A percentile compares a stretch with the other conserved stretches of the same genome.
phyloP scores from a whole-genome alignment of 2,329 filamentous ascomycete genomes.

The Fusarium sp. region DNA sequence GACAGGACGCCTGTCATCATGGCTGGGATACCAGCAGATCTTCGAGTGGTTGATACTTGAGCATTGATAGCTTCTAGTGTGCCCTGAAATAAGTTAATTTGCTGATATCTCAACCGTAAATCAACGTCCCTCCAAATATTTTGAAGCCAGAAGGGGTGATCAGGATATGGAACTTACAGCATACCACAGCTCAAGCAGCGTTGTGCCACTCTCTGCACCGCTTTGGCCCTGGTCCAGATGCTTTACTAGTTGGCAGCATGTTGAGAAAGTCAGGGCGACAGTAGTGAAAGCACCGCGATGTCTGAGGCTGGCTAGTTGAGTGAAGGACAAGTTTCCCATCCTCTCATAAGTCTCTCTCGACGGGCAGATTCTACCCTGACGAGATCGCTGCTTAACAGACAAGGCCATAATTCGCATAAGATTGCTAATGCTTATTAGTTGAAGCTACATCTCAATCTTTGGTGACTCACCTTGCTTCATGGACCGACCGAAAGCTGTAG shows the following conservation, averaged over 20 bases:
- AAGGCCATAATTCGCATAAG: constrained; percentile 74
- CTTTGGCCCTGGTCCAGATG: constrained; percentile 56
- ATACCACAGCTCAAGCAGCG: constrained; percentile 78
- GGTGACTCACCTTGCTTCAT: constrained; percentile 81
- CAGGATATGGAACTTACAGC: constrained; percentile 58
- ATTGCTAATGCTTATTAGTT: constrained; percentile 65
- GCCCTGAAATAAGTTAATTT: constrained; percentile 57
- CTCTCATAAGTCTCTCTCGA: constrained; percentile 68
- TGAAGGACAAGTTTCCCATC: constrained; percentile 82
- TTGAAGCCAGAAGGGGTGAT: no score
- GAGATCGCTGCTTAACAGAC: constrained; percentile 64
- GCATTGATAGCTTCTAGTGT: constrained; percentile 78
- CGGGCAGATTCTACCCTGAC: constrained; percentile 61
- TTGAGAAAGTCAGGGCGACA: constrained; percentile 87
- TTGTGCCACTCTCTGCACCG: constrained; percentile 49
- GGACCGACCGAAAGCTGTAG: constrained; percentile 94
- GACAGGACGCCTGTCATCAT: constrained; percentile 85
- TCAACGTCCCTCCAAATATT: background rate
- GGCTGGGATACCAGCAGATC: constrained; percentile 92
- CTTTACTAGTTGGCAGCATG: constrained; percentile 78
- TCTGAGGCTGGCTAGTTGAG: constrained; percentile 83
- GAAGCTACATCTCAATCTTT: constrained; percentile 18
- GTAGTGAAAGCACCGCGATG: constrained; percentile 95
- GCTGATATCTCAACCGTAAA: background rate
- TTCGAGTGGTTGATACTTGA: constrained; percentile 84